Percentiles rank a stretch among this genome's conserved stretches.
phyloP scores from a whole-genome alignment of 495 filamentous ascomycete genomes.

The Trichoderma erinaceum region DNA sequence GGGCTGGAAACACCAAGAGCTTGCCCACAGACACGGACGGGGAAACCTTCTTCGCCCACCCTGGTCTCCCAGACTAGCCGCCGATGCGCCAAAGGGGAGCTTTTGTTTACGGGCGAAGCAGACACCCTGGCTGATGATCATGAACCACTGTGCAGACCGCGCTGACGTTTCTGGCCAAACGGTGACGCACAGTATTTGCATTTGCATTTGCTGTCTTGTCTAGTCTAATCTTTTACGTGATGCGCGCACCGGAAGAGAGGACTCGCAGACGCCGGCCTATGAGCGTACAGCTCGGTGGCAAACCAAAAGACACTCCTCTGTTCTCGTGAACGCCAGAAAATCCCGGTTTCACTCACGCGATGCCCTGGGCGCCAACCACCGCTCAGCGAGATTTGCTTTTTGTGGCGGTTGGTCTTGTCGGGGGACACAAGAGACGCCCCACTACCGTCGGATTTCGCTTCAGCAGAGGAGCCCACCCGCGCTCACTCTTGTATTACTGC shows the following conservation, averaged over 20 bases:
- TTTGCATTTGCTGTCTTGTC: too few species aligned
- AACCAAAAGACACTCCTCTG: not conserved
- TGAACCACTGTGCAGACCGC: not conserved
- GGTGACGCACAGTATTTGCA: not conserved
- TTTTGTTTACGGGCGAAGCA: not conserved
- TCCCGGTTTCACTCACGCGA: not conserved
- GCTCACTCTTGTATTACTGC: not conserved
- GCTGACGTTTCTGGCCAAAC: not conserved
- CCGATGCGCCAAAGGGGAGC: conserved; percentile 7
- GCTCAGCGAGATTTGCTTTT: not conserved
- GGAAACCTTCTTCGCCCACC: conserved; percentile 1
- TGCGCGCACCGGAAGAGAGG: too few species aligned
- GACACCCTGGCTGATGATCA: not conserved
- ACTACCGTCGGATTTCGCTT: conserved; percentile 9
- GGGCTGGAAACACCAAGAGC: not conserved
- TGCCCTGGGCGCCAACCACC: conserved; percentile 1
- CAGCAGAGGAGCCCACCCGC: not conserved
- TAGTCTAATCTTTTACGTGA: too few species aligned
- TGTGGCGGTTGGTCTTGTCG: conserved; percentile 5
- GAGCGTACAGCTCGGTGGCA: not conserved
- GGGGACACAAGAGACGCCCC: not conserved
- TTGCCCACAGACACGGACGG: not conserved
- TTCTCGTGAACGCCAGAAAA: not conserved
- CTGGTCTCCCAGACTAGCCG: not conserved
- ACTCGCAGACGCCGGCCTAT: too few species aligned